Conservation (phyloP, 2,329 filamentous ascomycete species). For the Diaporthe caulivora region DNA sequence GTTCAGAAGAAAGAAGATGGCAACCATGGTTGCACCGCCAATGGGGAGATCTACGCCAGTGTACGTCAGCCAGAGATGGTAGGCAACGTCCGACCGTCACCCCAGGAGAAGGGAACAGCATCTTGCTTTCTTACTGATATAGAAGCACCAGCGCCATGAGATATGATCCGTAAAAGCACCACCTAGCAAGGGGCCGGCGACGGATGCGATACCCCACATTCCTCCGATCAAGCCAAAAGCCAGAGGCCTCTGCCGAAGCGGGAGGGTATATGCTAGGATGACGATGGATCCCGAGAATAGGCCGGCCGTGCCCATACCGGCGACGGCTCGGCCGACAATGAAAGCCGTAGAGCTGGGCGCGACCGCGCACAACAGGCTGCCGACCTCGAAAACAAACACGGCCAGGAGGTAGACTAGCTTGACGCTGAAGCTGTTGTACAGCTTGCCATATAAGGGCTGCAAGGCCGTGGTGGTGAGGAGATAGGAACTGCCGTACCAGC, state of each 20-base stretch:
- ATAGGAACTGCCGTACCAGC: conserved; percentile 66
- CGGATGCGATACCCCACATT: conserved; percentile 65
- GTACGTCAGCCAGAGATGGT: not conserved
- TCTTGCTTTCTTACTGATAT: conserved; percentile 43
- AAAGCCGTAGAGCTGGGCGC: conserved; percentile 61
- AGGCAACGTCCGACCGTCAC: not conserved
- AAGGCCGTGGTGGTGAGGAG: conserved; percentile 63
- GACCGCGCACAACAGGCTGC: conserved; percentile 54
- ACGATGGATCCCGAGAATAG: conserved; percentile 64
- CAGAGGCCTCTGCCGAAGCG: conserved; percentile 65
- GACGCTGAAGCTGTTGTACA: conserved; percentile 64
- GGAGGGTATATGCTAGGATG: conserved; percentile 62
- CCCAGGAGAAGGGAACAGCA: not conserved
- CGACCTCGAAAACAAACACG: conserved; percentile 50
- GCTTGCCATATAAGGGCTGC: conserved; percentile 62
- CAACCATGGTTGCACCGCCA: conserved; percentile 59
- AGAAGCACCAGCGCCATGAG: conserved; percentile 67
- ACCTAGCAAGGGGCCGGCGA: conserved; percentile 63
- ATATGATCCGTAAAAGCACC: conserved; percentile 62
- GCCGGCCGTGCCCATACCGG: conserved; percentile 64
- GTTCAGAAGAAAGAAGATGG: conserved; percentile 61
- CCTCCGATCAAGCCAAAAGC: conserved; percentile 67
- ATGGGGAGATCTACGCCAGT: conserved; percentile 52
- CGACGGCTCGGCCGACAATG: conserved; percentile 65
- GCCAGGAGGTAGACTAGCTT: conserved; percentile 59